Evolutionary conservation across 345 rosid species (phyloP).

Genomic region (Dipteronia dyeriana): DNA sequence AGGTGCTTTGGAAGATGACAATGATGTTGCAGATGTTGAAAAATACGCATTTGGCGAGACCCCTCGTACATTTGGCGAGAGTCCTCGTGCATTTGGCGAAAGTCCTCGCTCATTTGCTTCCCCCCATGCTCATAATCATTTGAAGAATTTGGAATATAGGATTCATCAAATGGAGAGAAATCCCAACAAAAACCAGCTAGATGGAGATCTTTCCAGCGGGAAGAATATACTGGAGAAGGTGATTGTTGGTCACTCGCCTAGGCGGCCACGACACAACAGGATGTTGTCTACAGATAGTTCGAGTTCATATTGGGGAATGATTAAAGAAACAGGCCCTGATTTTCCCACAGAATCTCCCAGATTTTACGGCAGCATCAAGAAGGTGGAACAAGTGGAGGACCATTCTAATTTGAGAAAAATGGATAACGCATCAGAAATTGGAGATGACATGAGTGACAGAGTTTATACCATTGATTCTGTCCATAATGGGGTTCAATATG

Average conservation of each 20-base stretch:
- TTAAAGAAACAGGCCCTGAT: slow-evolving; percentile 50
- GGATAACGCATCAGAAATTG: slow-evolving; percentile 58
- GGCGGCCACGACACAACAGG: slow-evolving; percentile 51
- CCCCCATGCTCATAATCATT: slow-evolving; percentile 31
- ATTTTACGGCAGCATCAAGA: slow-evolving; percentile 48
- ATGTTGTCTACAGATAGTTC: slow-evolving; percentile 61
- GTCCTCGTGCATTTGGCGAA: slow-evolving; percentile 64
- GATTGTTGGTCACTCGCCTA: slow-evolving; percentile 76
- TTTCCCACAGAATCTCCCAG: slow-evolving; percentile 54
- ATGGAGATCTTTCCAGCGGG: slow-evolving; percentile 47
- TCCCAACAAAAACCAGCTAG: slow-evolving; percentile 49
- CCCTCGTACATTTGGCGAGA: slow-evolving; percentile 62
- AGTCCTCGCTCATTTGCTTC: slow-evolving; percentile 50
- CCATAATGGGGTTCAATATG: slow-evolving; percentile 44
- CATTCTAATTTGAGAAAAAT: slow-evolving; percentile 35
- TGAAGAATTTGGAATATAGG: slow-evolving; percentile 75
- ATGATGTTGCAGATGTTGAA: slow-evolving; percentile 66
- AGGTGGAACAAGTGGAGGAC: slow-evolving; percentile 50
- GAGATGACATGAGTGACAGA: slow-evolving; percentile 77
- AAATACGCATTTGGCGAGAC: slow-evolving; percentile 74
- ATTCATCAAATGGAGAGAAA: slow-evolving; percentile 74
- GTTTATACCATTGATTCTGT: slow-evolving; percentile 89
- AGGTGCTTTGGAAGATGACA: slow-evolving; percentile 50
- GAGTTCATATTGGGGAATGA: slow-evolving; percentile 46
- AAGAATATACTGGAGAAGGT: slow-evolving; percentile 65